These are phyloP conservation scores for Apiotrichum veenhuisii DNA, from an alignment of 1,284 basidiomycete species.

Conservation along the genomic window DNA sequence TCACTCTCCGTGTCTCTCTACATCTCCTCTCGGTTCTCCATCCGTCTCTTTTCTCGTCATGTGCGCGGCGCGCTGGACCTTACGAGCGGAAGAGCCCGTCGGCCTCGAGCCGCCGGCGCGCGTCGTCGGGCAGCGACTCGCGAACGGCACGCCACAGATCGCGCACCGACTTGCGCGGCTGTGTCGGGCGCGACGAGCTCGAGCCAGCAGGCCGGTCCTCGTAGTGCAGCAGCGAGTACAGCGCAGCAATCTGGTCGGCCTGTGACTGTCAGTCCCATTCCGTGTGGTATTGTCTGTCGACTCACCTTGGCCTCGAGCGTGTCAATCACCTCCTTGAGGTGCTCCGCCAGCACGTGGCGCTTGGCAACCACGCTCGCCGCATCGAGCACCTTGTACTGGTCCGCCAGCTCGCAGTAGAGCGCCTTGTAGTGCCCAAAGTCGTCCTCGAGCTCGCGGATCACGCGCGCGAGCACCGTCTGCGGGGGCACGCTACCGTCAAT, in stretches of 20 bases:
- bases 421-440: constrained; percentile 89
- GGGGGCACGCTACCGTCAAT: constrained; percentile 62
- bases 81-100: constrained; percentile 20
- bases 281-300: neutral
- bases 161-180: constrained; percentile 20
- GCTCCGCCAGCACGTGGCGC: constrained; percentile 73
- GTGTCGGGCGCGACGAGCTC: neutral
- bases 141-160: constrained; percentile 40
- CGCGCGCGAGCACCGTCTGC: constrained; percentile 73
- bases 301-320: constrained; percentile 77
- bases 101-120: constrained; percentile 29
- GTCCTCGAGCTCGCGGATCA: constrained; percentile 78
- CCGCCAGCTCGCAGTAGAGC: constrained; percentile 79
- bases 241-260: constrained; percentile 81
- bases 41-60: no score
- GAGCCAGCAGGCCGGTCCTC: constrained; percentile 52
- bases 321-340: constrained; percentile 83
- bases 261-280: constrained; percentile 35
- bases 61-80: no score
- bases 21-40: no score
- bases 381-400: constrained; percentile 83
- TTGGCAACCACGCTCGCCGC: constrained; percentile 71
- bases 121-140: constrained; percentile 37
- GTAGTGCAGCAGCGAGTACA: constrained; percentile 73
- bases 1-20: no score